phyloP scores from a whole-genome alignment of 768 basidiomycete genomes.

The Trametes gibbosa region DNA sequence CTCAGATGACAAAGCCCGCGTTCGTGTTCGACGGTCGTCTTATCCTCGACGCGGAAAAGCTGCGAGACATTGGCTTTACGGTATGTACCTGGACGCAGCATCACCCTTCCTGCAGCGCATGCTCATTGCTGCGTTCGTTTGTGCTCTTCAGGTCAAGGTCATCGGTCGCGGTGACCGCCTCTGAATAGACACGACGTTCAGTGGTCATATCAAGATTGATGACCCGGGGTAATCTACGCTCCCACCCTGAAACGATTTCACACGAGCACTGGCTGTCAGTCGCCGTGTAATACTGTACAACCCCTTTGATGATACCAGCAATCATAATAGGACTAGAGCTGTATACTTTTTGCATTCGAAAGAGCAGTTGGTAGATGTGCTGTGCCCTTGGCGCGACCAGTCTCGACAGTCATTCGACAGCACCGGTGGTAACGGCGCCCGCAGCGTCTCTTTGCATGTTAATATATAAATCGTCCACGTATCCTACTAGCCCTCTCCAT shows the following conservation, averaged over 20 bases:
- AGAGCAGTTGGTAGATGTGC: neutral
- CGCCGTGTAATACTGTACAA: slow-evolving; percentile 5
- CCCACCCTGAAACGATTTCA: neutral
- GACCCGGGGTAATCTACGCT: neutral
- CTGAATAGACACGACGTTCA: slow-evolving; percentile 21
- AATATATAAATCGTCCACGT: too few relatives aligned
- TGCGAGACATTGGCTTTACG: slow-evolving; percentile 89
- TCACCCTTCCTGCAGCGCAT: neutral
- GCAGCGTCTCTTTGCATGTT: too few relatives aligned
- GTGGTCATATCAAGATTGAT: neutral
- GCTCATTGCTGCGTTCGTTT: neutral
- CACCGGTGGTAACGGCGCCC: neutral
- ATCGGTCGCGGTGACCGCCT: slow-evolving; percentile 55
- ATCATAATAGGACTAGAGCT: slow-evolving; percentile 3
- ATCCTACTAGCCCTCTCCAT: too few relatives aligned
- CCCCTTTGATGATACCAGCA: slow-evolving; percentile 4
- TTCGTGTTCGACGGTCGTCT: slow-evolving; percentile 95
- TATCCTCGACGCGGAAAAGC: slow-evolving; percentile 75
- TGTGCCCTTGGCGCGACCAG: too few relatives aligned
- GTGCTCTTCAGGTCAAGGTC: slow-evolving; percentile 44
- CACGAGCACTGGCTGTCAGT: neutral
- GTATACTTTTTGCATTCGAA: neutral
- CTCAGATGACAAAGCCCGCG: slow-evolving; percentile 94
- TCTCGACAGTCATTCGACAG: neutral
- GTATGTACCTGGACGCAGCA: slow-evolving; percentile 36